These are phyloP conservation scores for Sporothrix euskadiensis DNA, from an alignment of 2,329 filamentous ascomycete genomes.

Conservation along the genomic window DNA sequence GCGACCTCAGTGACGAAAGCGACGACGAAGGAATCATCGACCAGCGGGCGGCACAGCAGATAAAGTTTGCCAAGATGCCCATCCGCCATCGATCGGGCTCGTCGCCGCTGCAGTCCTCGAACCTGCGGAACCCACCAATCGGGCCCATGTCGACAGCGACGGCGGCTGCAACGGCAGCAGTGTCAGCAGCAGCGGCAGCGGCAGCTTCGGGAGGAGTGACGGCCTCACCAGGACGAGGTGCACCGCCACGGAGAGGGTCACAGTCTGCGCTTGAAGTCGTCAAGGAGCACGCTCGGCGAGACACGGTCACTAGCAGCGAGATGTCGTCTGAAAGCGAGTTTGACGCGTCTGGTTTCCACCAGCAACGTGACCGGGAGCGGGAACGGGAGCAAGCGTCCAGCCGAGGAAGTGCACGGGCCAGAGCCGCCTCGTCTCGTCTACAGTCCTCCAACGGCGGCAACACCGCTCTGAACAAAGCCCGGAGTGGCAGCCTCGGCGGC, in stretches of 20 bases:
- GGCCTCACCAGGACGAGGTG: slow-evolving; percentile 50
- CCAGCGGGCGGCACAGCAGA: slow-evolving; percentile 76
- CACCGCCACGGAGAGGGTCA: slow-evolving; percentile 60
- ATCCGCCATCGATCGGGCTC: slow-evolving; percentile 82
- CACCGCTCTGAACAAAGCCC: slow-evolving; percentile 11
- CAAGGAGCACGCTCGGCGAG: slow-evolving; percentile 67
- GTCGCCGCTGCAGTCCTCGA: slow-evolving; percentile 74
- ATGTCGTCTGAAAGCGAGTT: slow-evolving; percentile 81
- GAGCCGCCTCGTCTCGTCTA: slow-evolving; percentile 11
- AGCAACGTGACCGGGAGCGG: slow-evolving; percentile 62
- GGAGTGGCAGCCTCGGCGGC: neutral
- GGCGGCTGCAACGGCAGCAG: slow-evolving; percentile 39
- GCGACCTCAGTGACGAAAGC: slow-evolving; percentile 80
- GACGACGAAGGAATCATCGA: slow-evolving; percentile 49
- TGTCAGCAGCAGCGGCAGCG: slow-evolving; percentile 27
- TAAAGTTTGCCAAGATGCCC: slow-evolving; percentile 96
- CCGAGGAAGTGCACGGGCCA: neutral
- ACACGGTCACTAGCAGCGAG: slow-evolving; percentile 80
- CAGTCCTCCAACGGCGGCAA: slow-evolving; percentile 24
- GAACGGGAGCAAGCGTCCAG: slow-evolving; percentile 51
- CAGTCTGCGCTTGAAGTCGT: slow-evolving; percentile 69
- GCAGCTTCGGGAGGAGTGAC: neutral
- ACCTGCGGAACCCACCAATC: slow-evolving; percentile 56
- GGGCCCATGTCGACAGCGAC: slow-evolving; percentile 38
- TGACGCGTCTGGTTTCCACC: slow-evolving; percentile 65